Evolutionary conservation across 495 filamentous ascomycete genomes (phyloP).

Genomic region (Podospora didyma): DNA sequence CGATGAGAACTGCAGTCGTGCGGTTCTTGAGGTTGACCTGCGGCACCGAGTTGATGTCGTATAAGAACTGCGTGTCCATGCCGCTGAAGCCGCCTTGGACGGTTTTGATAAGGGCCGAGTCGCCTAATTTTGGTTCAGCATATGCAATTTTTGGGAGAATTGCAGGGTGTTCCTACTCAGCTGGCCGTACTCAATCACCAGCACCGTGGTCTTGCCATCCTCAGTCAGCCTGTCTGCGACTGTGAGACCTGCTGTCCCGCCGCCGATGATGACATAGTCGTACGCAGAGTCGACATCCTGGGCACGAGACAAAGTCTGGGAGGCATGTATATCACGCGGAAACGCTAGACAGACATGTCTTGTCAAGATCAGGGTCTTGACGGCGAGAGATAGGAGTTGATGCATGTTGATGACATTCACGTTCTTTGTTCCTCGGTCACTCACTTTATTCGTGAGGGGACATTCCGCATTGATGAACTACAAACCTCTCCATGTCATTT

Average conservation of each 20-base stretch:
- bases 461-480: too few species aligned
- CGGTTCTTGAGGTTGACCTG: slow-evolving; percentile 33
- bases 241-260: slow-evolving; percentile 85
- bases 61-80: slow-evolving; percentile 20
- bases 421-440: too few species aligned
- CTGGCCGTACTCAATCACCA: slow-evolving; percentile 47
- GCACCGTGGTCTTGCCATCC: slow-evolving; percentile 36
- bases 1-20: slow-evolving; percentile 36
- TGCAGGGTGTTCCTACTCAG: slow-evolving; percentile 6
- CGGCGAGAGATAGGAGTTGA: neutral
- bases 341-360: neutral
- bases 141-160: neutral
- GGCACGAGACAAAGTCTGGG: slow-evolving; percentile 8
- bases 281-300: slow-evolving; percentile 35
- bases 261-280: slow-evolving; percentile 85
- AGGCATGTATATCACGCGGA: neutral
- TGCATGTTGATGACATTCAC: neutral
- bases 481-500: too few species aligned
- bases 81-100: slow-evolving; percentile 27
- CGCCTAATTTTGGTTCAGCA: slow-evolving; percentile 9
- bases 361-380: slow-evolving; percentile 2
- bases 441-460: too few species aligned
- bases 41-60: slow-evolving; percentile 39
- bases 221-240: slow-evolving; percentile 61
- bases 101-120: slow-evolving; percentile 20